Percentiles rank a stretch among this genome's conserved stretches.
Evolutionary conservation across 2,329 filamentous ascomycete species (phyloP).

Genomic region (Talaromyces funiculosus): DNA sequence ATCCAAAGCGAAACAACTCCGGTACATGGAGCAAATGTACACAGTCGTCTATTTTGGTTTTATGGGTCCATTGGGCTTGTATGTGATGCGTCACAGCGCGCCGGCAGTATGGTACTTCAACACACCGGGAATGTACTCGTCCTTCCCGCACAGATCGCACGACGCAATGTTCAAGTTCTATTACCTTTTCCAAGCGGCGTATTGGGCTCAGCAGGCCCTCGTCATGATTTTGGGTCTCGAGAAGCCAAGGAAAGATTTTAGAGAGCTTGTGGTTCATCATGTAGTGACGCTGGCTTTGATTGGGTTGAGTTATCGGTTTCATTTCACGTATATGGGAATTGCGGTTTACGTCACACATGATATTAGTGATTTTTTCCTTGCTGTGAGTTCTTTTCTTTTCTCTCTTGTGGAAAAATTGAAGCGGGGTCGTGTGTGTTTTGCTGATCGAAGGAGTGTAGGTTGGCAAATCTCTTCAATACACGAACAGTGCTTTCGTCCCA

Average conservation of each 20-base stretch:
- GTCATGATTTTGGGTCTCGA: conserved; percentile 12
- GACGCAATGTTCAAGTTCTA: conserved; percentile 9
- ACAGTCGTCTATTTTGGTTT: conserved; percentile 12
- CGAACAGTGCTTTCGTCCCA: background rate
- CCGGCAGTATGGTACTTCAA: conserved; percentile 13
- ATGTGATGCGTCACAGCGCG: conserved; percentile 4
- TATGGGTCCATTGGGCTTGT: conserved; percentile 8
- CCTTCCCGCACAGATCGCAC: conserved; percentile 7
- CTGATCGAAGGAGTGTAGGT: background rate
- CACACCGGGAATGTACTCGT: conserved; percentile 9
- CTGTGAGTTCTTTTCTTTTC: background rate
- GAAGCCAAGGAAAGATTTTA: conserved; percentile 13
- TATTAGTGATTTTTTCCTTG: conserved; percentile 12
- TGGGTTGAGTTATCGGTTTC: conserved; percentile 13
- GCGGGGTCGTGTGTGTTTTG: too few relatives aligned
- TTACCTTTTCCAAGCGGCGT: conserved; percentile 12
- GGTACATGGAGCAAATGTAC: conserved; percentile 13
- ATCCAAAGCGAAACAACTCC: conserved; percentile 4
- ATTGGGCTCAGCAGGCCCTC: conserved; percentile 14
- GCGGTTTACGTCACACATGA: conserved; percentile 13
- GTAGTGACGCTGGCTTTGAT: conserved; percentile 12
- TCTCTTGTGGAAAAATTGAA: background rate
- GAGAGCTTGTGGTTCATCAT: conserved; percentile 9
- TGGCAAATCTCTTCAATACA: conserved; percentile 13
- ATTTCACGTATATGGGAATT: conserved; percentile 14